Base-by-base conservation (phyloP, 2,329 filamentous ascomycete species). In the Chrysoporthe puriensis region DNA sequence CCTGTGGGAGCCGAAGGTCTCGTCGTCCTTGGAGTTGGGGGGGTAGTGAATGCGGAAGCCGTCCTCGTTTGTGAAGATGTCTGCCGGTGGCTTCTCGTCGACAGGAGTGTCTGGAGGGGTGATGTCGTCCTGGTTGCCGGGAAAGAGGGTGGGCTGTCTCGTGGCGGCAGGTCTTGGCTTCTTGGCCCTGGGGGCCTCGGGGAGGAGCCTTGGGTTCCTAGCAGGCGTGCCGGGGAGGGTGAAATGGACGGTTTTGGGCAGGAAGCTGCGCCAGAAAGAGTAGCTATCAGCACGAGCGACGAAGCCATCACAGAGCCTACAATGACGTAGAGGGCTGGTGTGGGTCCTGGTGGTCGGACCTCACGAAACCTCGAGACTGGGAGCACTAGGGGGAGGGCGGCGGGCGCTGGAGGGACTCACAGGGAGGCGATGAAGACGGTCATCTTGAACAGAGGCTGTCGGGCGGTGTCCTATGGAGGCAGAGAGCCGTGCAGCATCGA, bases 201-300 rank as follows among this genome's bases (percentile, higher is more conserved):
- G 44, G 14, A 66, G 18, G 1, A 66, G 46, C 43, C 50, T 69
- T 21, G 63, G 18, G n/a, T 66, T 66, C 70, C 76, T 80, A 67
- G 78, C 80, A 63, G 82, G 81, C 43, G 83, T 84, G 50, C 84
- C 84, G 13, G 88, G 87, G 66, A 92, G 84, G 73, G 90, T 90
- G 78, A 98, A 98, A 78, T 97, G 90, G 75, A 97, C 85, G 52
- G 95, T 98, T 78, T 97, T 94, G 44, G 95, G 95, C 46, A 97
- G 87, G 77, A 97, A 97, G 67, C 94, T 97, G 76, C n/a, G 89
- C 34, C 3, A 60, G 21, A 18, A 60, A 26, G 16, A 16, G 2
- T n/a, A 54, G 11, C 50, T 16, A 40, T 43, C n/a, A 26, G 34
- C 14, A 8, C 50, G 21, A 54, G 11, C 5, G 3, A 46, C 3